phyloP scores from a whole-genome alignment of 148 eudicot genomes.

The Rhododendron mucronatum region DNA sequence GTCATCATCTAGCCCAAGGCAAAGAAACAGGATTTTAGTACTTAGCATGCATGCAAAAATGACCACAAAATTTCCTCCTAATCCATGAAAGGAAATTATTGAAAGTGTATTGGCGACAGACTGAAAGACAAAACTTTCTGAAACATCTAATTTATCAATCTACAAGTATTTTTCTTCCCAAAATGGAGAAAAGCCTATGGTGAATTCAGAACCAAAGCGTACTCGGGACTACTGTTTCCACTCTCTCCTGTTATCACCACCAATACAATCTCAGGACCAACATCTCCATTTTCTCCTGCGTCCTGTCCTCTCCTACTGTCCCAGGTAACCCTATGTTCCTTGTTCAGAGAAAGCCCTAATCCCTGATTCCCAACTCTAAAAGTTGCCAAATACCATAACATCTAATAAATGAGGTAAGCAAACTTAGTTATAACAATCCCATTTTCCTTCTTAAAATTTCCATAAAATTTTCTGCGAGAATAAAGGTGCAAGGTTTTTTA shows the following conservation, averaged over 20 bases:
- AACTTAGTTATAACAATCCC: background rate
- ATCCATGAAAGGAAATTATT: background rate
- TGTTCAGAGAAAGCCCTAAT: background rate
- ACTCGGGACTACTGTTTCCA: background rate
- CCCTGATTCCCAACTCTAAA: background rate
- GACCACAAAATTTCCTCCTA: background rate
- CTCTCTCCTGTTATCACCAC: background rate
- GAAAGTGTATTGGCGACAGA: background rate
- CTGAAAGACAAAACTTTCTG: background rate
- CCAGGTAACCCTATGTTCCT: background rate
- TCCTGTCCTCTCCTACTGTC: background rate
- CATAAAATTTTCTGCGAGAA: background rate
- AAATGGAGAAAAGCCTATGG: background rate
- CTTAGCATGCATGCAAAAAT: background rate
- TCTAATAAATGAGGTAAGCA: background rate
- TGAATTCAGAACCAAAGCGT: background rate
- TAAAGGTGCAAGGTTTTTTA: background rate
- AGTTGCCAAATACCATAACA: background rate
- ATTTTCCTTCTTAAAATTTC: background rate
- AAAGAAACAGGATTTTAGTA: background rate
- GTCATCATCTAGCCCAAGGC: slow-evolving; percentile 12
- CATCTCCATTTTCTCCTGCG: background rate
- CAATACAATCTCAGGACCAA: background rate
- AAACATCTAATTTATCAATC: background rate
- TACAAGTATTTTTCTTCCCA: background rate